phyloP scores from a whole-genome alignment of 192 early-diverging fungal species.

The Rhizophagus clarus region DNA sequence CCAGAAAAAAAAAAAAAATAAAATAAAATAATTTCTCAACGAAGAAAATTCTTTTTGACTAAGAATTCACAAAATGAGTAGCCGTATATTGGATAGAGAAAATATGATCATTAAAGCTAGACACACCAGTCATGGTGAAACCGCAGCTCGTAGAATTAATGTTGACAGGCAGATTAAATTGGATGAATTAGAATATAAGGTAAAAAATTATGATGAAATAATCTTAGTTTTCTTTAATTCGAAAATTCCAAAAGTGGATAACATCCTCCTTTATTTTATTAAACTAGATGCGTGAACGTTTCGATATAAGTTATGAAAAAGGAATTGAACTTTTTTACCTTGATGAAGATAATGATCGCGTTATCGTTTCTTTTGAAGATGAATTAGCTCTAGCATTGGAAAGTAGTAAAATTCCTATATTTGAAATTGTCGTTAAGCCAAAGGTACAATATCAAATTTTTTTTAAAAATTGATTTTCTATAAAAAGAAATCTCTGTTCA shows the following conservation, averaged over 20 bases:
- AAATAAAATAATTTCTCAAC: too few relatives aligned
- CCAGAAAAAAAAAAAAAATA: too few relatives aligned
- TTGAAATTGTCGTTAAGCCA: constrained; percentile 14
- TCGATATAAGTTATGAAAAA: constrained; percentile 2
- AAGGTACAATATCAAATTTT: not conserved
- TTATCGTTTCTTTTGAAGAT: constrained; percentile 17
- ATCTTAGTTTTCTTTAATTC: not conserved
- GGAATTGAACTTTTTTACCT: not conserved
- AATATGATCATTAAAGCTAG: constrained; percentile 14
- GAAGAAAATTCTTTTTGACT: too few relatives aligned
- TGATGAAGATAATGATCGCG: constrained; percentile 13
- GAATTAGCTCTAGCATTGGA: not conserved
- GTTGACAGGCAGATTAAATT: not conserved
- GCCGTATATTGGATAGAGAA: not conserved
- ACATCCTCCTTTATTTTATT: not conserved
- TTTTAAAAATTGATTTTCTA: not conserved
- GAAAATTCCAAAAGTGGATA: not conserved
- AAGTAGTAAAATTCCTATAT: not conserved
- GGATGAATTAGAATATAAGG: constrained; percentile 19
- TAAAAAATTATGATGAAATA: not conserved
- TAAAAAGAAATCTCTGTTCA: not conserved
- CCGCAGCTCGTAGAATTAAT: not conserved
- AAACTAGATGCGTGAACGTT: constrained; percentile 26
- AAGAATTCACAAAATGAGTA: too few relatives aligned
- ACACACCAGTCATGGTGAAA: not conserved